Conservation (phyloP, 202 grass and related monocot genomes). For the Eragrostis tef region DNA sequence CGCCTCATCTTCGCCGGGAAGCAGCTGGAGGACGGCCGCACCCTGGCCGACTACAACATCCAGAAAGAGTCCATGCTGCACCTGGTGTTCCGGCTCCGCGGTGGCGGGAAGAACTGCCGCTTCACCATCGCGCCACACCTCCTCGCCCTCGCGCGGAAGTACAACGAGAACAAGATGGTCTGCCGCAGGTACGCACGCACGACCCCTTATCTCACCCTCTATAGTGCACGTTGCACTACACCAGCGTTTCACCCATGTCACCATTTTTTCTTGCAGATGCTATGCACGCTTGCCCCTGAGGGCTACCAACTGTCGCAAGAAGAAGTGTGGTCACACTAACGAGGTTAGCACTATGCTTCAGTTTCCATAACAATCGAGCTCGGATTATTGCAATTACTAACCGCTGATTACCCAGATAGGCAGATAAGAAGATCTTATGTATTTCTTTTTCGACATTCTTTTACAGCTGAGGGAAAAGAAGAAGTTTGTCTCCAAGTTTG, state of each 20-base stretch:
- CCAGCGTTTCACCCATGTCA: background rate
- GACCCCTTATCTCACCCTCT: background rate
- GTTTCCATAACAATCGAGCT: too few relatives aligned
- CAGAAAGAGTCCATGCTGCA: slow-evolving; percentile 74
- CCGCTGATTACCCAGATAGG: too few relatives aligned
- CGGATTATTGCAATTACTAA: background rate
- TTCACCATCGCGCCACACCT: background rate
- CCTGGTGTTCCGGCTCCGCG: slow-evolving; percentile 61
- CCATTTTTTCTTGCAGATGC: background rate
- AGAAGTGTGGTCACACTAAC: slow-evolving; percentile 20
- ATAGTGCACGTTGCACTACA: background rate
- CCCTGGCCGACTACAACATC: slow-evolving; percentile 66
- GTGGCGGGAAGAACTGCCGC: slow-evolving; percentile 25
- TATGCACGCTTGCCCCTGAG: slow-evolving; percentile 17
- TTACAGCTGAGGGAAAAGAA: slow-evolving; percentile 27
- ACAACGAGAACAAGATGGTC: slow-evolving; percentile 37
- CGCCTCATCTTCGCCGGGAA: slow-evolving; percentile 68
- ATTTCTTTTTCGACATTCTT: background rate
- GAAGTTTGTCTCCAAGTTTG: slow-evolving; percentile 27
- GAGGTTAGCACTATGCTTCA: background rate
- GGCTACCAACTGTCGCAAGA: slow-evolving; percentile 35
- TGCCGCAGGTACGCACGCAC: slow-evolving; percentile 35
- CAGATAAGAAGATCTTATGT: too few relatives aligned
- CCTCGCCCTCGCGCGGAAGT: slow-evolving; percentile 16
- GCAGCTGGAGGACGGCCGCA: slow-evolving; percentile 60